Evolutionary conservation across 352 stramenopile genomes (phyloP).

Genomic region (Pythium insidiosum): DNA sequence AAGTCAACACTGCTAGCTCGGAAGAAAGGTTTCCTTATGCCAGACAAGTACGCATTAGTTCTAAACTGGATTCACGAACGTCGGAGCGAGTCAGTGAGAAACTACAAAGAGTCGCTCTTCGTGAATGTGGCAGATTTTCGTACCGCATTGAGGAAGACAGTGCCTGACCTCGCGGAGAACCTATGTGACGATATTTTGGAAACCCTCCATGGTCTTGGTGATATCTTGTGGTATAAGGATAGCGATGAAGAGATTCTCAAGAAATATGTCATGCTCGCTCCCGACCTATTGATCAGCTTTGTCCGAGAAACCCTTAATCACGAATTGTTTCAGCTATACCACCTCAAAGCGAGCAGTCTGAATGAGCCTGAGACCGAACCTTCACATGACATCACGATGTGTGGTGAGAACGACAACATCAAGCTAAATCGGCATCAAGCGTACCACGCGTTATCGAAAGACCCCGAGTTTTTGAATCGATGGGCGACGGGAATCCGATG

Average conservation of each 20-base stretch:
- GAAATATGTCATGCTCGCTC: slow-evolving; percentile 5
- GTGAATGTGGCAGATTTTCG: not conserved
- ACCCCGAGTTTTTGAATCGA: no score
- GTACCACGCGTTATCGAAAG: no score
- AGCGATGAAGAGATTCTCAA: not conserved
- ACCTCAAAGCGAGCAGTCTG: no score
- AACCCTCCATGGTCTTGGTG: slow-evolving; percentile 9
- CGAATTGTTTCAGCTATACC: no score
- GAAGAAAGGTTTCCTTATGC: slow-evolving; percentile 2
- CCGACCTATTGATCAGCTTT: slow-evolving; percentile 8
- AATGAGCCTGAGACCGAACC: no score
- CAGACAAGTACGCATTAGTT: slow-evolving; percentile 1
- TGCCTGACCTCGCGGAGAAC: not conserved
- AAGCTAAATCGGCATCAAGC: no score
- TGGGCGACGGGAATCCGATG: no score
- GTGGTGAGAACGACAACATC: no score
- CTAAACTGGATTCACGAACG: not conserved
- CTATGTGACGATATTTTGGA: slow-evolving; percentile 1
- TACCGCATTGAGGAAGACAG: not conserved
- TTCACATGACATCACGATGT: no score
- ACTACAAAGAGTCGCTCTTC: not conserved
- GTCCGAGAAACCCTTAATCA: slow-evolving; percentile 7
- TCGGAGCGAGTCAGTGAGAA: not conserved
- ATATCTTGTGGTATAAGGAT: slow-evolving; percentile 10
- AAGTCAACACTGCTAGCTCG: no score